Evolutionary conservation across 305 asterid genomes (phyloP), one percentile per base, ranked within the genome.

Genomic region (Nicotiana rustica): DNA sequence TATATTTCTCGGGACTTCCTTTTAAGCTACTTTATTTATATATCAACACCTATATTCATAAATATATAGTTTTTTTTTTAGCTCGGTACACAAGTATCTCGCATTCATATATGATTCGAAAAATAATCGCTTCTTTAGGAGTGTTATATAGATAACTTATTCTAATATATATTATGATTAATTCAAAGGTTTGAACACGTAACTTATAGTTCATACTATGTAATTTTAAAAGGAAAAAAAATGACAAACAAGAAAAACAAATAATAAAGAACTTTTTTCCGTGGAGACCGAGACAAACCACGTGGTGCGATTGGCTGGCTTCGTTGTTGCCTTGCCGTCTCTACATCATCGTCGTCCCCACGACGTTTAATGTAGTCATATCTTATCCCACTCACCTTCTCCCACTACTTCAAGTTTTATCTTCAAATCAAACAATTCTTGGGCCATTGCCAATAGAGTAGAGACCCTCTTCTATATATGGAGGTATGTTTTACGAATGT

Each of bases 321-420:
- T 80, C 57, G 85, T 81, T 84, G 75, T 69, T 78, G 44, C 73
- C 59, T 81, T 79, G 18, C 49, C 77, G 21, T 87, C 90, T 85
- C 47, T 47, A 85, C 84, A 15, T 47, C 38, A 12, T 57, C 64
- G 84, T 41, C 79, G 84, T 61, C 82, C 87, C 88, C 83, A 82
- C 83, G 31, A 82, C 33, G 82, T 71, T 82, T 62, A 77, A 78
- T 81, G 86, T 79, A 69, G 84, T 83, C 83, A 57, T 14, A 67
- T 73, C 81, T 55, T 14, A 56, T 71, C 84, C 67, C 78, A 3
- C 38, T 13, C 69, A 31, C 60, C 41, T 15, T 7, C 21, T 6
- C 57, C 67, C 7, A 60, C 13, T 47, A 10, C 59, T n/a, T 21
- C 33, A 21, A 21, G n/a, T 59, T 47, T 6, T 60, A 15, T 33